Percentiles rank a stretch among this genome's conserved stretches.
These are phyloP conservation scores for Coemansia sp. DNA, from an alignment of 192 early-diverging fungal species.

Conservation along the genomic window DNA sequence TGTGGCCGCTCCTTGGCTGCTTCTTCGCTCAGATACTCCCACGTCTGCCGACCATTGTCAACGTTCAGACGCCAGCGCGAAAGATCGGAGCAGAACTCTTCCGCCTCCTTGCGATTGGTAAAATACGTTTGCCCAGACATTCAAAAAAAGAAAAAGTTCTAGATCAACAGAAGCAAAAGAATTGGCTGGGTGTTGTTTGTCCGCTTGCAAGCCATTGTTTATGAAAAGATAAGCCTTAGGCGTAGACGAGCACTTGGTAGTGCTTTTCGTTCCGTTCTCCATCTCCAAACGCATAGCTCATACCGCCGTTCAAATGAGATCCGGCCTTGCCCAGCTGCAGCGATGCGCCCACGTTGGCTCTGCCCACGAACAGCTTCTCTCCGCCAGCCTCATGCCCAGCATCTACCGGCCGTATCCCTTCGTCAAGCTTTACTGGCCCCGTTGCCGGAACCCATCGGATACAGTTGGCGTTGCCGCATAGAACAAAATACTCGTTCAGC, in stretches of 20 bases:
- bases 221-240: not conserved
- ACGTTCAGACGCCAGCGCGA: slow-evolving; percentile 82
- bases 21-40: slow-evolving; percentile 69
- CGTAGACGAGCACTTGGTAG: slow-evolving; percentile 32
- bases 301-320: slow-evolving; percentile 24
- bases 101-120: slow-evolving; percentile 31
- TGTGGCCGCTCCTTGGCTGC: slow-evolving; percentile 61
- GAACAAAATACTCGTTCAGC: slow-evolving; percentile 54
- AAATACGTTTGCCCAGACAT: slow-evolving; percentile 47
- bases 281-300: slow-evolving; percentile 30
- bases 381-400: slow-evolving; percentile 44
- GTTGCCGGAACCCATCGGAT: slow-evolving; percentile 48
- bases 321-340: slow-evolving; percentile 48
- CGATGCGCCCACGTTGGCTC: slow-evolving; percentile 16
- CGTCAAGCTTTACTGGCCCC: slow-evolving; percentile 25
- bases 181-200: too few species aligned
- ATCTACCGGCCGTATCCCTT: slow-evolving; percentile 8
- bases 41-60: slow-evolving; percentile 85
- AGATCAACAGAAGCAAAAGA: not conserved
- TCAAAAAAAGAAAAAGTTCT: slow-evolving; percentile 2
- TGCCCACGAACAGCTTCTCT: slow-evolving; percentile 36
- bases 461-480: slow-evolving; percentile 56
- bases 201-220: not conserved
- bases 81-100: slow-evolving; percentile 64
- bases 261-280: slow-evolving; percentile 16